phyloP scores from a whole-genome alignment of 768 basidiomycete species.

The Tulasnella sp. region DNA sequence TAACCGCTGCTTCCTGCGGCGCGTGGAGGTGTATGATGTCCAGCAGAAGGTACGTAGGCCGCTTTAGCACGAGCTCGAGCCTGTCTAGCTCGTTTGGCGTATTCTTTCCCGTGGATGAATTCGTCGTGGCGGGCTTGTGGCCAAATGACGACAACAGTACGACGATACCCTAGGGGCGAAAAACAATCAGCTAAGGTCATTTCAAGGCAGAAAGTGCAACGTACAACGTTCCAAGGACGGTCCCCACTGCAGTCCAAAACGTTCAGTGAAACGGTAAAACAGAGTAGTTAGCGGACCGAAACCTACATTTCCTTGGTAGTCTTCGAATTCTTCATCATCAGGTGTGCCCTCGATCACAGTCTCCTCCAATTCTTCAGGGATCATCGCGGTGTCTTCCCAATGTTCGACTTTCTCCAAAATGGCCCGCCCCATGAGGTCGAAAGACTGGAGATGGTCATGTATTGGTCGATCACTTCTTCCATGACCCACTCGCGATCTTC shows the following conservation, averaged over 20 bases:
- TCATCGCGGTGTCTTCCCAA: not conserved
- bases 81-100: not conserved
- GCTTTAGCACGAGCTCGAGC: not conserved
- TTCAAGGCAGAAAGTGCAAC: conserved; percentile 10
- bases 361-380: not conserved
- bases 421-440: conserved; percentile 26
- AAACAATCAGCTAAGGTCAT: conserved; percentile 14
- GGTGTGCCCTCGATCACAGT: conserved; percentile 24
- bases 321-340: conserved; percentile 30
- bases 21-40: too few relatives aligned
- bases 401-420: conserved; percentile 1
- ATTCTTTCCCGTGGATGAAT: not conserved
- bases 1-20: not conserved
- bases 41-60: not conserved
- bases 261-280: not conserved
- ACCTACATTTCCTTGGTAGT: conserved; percentile 35
- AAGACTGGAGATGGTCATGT: conserved; percentile 19
- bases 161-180: conserved; percentile 19
- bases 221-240: conserved; percentile 26
- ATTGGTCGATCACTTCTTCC: conserved; percentile 10
- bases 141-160: conserved; percentile 27
- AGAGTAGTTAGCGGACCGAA: not conserved
- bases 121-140: not conserved
- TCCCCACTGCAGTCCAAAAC: conserved; percentile 14
- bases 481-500: conserved; percentile 15